These are phyloP conservation scores for Curvularia hawaiiensis DNA, from an alignment of 2,329 filamentous ascomycete genomes.

Conservation along the genomic window DNA sequence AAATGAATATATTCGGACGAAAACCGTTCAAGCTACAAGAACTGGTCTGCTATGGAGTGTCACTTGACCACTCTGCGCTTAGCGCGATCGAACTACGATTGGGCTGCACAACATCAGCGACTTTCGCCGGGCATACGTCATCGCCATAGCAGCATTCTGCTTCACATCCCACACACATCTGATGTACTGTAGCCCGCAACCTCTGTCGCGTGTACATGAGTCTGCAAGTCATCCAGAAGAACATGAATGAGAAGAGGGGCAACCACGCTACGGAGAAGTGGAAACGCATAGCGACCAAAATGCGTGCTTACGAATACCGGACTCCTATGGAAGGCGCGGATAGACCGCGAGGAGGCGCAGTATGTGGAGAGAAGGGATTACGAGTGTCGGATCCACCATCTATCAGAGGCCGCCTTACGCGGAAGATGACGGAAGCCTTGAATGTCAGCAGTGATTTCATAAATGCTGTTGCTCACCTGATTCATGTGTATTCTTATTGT, in stretches of 20 bases:
- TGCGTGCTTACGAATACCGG: not conserved
- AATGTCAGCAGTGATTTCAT: constrained; percentile 20
- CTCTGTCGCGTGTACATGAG: too few relatives aligned
- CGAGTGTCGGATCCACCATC: constrained; percentile 5
- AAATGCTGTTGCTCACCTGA: not conserved
- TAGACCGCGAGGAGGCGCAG: constrained; percentile 4
- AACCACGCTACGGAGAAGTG: not conserved
- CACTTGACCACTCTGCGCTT: not conserved
- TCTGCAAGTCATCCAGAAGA: not conserved
- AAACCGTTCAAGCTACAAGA: not conserved
- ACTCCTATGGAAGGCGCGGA: not conserved
- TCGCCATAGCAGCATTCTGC: not conserved
- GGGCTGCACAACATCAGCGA: not conserved
- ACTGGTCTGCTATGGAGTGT: not conserved
- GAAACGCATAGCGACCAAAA: not conserved
- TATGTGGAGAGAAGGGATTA: not conserved
- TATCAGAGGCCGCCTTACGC: constrained; percentile 11
- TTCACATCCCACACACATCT: not conserved
- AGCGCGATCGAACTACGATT: not conserved
- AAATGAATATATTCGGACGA: not conserved
- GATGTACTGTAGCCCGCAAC: not conserved
- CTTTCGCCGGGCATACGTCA: not conserved
- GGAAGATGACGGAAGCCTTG: constrained; percentile 33
- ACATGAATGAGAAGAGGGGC: not conserved
- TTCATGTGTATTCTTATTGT: not conserved